Percentiles rank a stretch among this genome's conserved stretches.
Evolutionary conservation across 2,329 filamentous ascomycete genomes (phyloP).

Genomic region (Penicillium polonicum): DNA sequence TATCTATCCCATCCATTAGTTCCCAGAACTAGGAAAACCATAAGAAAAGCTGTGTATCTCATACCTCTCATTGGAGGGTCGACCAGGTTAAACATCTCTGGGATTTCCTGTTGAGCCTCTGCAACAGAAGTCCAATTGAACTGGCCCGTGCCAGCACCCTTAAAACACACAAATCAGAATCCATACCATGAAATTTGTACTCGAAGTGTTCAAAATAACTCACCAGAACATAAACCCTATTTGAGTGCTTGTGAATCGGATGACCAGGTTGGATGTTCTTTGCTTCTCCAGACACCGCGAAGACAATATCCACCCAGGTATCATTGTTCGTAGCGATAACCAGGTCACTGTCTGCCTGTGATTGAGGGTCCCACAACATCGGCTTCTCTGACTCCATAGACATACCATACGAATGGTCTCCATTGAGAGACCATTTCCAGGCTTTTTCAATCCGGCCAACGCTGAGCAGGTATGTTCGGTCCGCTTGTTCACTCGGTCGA

Average conservation of each 20-base stretch:
- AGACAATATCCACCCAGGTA: constrained; percentile 6
- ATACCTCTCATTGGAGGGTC: constrained; percentile 7
- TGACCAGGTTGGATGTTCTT: constrained; percentile 4
- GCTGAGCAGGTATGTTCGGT: not conserved
- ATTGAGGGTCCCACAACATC: constrained; percentile 1
- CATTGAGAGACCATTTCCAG: constrained; percentile 7
- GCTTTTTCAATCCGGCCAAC: constrained; percentile 3
- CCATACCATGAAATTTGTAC: too few species aligned
- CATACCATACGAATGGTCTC: not conserved
- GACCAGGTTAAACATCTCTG: constrained; percentile 1
- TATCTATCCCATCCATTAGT: not conserved
- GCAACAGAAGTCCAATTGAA: constrained; percentile 6
- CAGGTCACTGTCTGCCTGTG: not conserved
- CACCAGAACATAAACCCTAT: not conserved
- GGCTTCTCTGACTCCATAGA: constrained; percentile 4
- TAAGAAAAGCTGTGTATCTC: not conserved
- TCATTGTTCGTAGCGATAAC: constrained; percentile 1
- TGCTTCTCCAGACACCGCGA: not conserved
- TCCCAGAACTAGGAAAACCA: not conserved
- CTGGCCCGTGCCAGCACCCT: not conserved
- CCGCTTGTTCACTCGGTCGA: not conserved
- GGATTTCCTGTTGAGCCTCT: constrained; percentile 1
- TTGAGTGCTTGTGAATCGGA: constrained; percentile 8
- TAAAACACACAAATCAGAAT: not conserved
- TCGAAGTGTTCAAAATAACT: not conserved